phyloP scores from a whole-genome alignment of 306 rosid genomes.

The Cucurbita ficifolia region DNA sequence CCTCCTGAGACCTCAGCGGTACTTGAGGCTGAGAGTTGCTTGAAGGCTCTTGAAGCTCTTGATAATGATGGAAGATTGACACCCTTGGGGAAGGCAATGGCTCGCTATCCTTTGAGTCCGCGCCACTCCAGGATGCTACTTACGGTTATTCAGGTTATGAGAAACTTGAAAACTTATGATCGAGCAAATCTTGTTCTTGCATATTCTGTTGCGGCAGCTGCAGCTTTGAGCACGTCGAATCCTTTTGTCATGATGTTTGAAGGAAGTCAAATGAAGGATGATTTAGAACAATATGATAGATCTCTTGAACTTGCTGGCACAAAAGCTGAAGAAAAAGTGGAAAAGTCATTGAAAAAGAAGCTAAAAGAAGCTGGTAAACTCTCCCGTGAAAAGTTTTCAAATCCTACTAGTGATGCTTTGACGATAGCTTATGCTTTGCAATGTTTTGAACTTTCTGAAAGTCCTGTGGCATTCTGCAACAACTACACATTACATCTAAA shows the following conservation, averaged over 20 bases:
- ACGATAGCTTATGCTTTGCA: conserved; percentile 65
- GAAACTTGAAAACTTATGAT: conserved; percentile 25
- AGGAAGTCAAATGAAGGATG: conserved; percentile 27
- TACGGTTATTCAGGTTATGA: conserved; percentile 47
- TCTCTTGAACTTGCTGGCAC: conserved; percentile 8
- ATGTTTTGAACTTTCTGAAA: conserved; percentile 51
- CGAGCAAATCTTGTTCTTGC: conserved; percentile 50
- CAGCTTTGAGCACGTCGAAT: conserved; percentile 76
- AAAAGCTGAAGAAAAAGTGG: conserved; percentile 28
- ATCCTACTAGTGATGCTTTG: conserved; percentile 66
- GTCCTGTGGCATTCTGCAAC: conserved; percentile 42
- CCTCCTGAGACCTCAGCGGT: conserved; percentile 46
- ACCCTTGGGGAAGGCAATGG: conserved; percentile 70
- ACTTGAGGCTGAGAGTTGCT: conserved; percentile 70
- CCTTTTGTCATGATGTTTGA: conserved; percentile 61
- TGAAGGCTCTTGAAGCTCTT: conserved; percentile 80
- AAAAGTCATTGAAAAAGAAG: conserved; percentile 46
- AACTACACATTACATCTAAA: conserved; percentile 56
- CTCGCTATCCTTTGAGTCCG: conserved; percentile 81
- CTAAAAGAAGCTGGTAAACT: conserved; percentile 43
- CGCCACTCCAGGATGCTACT: conserved; percentile 94
- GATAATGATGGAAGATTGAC: conserved; percentile 51
- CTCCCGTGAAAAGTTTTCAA: conserved; percentile 47
- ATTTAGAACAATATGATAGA: conserved; percentile 21
- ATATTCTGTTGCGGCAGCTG: conserved; percentile 69